Evolutionary conservation across 2,329 filamentous ascomycete species (phyloP), one percentile per base, ranked within the genome.

Genomic region (Trichoderma atroviride): DNA sequence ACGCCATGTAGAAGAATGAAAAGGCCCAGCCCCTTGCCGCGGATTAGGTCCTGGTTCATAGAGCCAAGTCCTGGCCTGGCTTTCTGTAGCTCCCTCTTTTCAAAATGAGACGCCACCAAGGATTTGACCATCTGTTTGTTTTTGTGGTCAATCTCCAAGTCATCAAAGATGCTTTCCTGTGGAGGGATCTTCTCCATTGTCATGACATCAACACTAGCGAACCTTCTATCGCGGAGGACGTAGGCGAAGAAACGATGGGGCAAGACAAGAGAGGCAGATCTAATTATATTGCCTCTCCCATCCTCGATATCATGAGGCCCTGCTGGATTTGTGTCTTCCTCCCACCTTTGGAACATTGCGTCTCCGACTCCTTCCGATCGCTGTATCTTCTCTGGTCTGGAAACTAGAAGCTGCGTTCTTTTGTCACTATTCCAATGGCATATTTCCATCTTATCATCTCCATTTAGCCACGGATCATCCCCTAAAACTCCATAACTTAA

Each of bases 1-100:
- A 81, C 79, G 27, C 83, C 83, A 67, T 85, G 83, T 0, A 85
- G 75, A 0, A 85, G 73, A 0, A 85, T 76, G 2, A 84, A 78
- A 0, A 85, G 73, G 10, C 83, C 82, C 0, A 78, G 76, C 0
- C 81, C 82, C 72, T 84, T 85, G 70, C 82, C 81, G 65, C 79
- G 78, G 59, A 84, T 81, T 10, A 84, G 70, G 71, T 84, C 82
- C 72, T 81, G 62, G 3, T 29, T 40, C 27, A 29, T 43, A 43
- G 16, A 43, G 16, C 40, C 40, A n/a, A 43, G 9, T n/a, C 16
- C 40, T 43, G 40, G 40, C 13, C 16, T 16, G 16, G 19, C 19
- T 43, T n/a, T n/a, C 19, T 43, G 40, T n/a, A 43, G 40, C 40
- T 43, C 40, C 7, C 40, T 43, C 40, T 43, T 43, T 3, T 43